Evolutionary conservation across 2,329 filamentous ascomycete species (phyloP), one percentile per base, ranked within the genome.

Genomic region (Seiridium unicorne): DNA sequence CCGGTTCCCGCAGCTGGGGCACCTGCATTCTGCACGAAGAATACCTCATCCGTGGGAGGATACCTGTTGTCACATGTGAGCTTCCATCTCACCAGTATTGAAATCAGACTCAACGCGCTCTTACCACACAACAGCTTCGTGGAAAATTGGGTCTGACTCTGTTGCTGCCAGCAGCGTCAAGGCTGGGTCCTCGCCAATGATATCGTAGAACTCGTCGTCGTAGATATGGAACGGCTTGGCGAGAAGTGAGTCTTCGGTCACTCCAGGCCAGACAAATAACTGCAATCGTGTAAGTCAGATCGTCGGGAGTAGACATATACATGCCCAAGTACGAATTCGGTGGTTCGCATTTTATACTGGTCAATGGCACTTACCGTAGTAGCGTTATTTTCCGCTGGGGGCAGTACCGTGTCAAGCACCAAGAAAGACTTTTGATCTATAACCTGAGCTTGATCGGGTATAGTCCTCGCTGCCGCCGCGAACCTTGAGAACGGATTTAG

Each of bases 51-150:
- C 0, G 79, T 83, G 0, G 75, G 75, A 2, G 73, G 72, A 47
- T 73, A 73, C 74, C 74, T 77, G 53, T 13, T 46, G 11, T 31
- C 7, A 36, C 55, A 26, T 32, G 32, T 58, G n/a, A 57, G 44
- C 34, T 8, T 32, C 26, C 6, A 9, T n/a, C 61, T 53, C 65
- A 57, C 44, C 32, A 42, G 35, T 7, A 18, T 1, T 7, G 4
- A 18, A 3, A 35, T 38, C 3, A 18, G 6, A 34, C 49, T 13
- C 35, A 31, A 38, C 31, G n/a, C 46, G 57, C 36, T 38, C 61
- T 56, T 76, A 79, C 80, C 81, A 86, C 0, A 83, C 76, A 8
- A 83, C 80, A 5, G 83, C 83, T 64, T 86, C 84, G 58, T 86
- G 84, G 49, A 83, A 86, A 4, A 83, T 65, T 0, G 80, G 81